Conservation (phyloP, 208 protist species). For the Leptomonas seymouri region DNA sequence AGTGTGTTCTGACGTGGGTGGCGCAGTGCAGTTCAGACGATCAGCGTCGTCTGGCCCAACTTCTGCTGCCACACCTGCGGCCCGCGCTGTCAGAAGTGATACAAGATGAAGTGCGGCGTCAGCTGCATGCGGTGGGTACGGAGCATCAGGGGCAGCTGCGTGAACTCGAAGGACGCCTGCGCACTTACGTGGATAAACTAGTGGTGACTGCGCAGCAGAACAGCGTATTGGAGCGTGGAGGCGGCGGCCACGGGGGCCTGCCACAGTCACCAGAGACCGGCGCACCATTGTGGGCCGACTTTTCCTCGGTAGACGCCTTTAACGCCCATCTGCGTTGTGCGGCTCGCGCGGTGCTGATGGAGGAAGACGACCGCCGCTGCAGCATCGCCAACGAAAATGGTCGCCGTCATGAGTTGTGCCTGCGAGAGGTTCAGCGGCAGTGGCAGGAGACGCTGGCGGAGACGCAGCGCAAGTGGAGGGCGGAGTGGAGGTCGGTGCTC, state of each 20-base stretch:
- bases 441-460: slow-evolving; percentile 30
- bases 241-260: not conserved
- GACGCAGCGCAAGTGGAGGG: slow-evolving; percentile 24
- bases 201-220: not conserved
- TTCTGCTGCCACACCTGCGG: slow-evolving; percentile 32
- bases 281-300: slow-evolving; percentile 12
- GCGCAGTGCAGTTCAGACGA: slow-evolving; percentile 21
- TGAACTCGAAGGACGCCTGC: slow-evolving; percentile 21
- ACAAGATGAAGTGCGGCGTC: slow-evolving; percentile 11
- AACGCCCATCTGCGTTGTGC: slow-evolving; percentile 57
- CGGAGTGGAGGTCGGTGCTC: slow-evolving; percentile 23
- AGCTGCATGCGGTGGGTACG: not conserved
- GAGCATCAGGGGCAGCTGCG: slow-evolving; percentile 20
- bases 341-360: slow-evolving; percentile 44
- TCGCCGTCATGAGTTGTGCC: slow-evolving; percentile 27
- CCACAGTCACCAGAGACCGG: not conserved
- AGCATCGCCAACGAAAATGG: slow-evolving; percentile 29
- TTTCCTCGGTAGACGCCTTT: slow-evolving; percentile 49
- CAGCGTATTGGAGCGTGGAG: not conserved
- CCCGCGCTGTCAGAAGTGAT: slow-evolving; percentile 18
- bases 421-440: slow-evolving; percentile 23
- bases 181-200: slow-evolving; percentile 11
- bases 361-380: slow-evolving; percentile 46
- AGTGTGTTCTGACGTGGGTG: slow-evolving; percentile 25
- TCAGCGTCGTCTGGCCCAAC: slow-evolving; percentile 26